Evolutionary conservation across 805 yeast species (phyloP).

Genomic region (Schizosaccharomyces japonicus): DNA sequence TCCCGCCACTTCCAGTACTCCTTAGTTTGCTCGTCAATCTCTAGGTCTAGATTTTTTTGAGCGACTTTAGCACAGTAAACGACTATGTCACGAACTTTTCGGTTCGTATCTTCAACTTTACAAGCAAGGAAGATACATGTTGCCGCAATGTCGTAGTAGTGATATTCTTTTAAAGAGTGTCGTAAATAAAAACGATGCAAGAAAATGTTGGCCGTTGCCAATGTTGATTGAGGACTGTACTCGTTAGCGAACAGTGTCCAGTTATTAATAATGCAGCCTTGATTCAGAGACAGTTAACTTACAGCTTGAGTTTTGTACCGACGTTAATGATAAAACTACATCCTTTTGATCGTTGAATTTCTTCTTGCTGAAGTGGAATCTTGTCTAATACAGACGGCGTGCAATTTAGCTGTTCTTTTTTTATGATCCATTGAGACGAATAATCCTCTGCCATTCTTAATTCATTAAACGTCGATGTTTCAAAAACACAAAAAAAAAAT

Average conservation of each 20-base stretch:
- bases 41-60: slow-evolving; percentile 19
- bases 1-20: slow-evolving; percentile 32
- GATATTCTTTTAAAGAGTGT: slow-evolving; percentile 20
- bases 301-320: slow-evolving; percentile 21
- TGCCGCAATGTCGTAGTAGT: slow-evolving; percentile 28
- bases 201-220: slow-evolving; percentile 25
- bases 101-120: slow-evolving; percentile 29
- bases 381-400: slow-evolving; percentile 20
- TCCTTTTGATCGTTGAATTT: slow-evolving; percentile 25
- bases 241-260: neutral
- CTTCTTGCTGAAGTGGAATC: slow-evolving; percentile 20
- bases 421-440: slow-evolving; percentile 1
- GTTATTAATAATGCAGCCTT: neutral
- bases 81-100: slow-evolving; percentile 26
- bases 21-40: slow-evolving; percentile 23
- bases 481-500: too few relatives aligned
- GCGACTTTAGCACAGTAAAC: slow-evolving; percentile 27
- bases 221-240: slow-evolving; percentile 22
- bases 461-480: too few relatives aligned
- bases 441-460: too few relatives aligned
- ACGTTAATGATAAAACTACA: slow-evolving; percentile 24
- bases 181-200: slow-evolving; percentile 32
- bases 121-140: slow-evolving; percentile 29
- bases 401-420: neutral
- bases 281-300: neutral